These are phyloP conservation scores for Diddensiella transvaalensis DNA, from an alignment of 805 yeast species.

Conservation along the genomic window DNA sequence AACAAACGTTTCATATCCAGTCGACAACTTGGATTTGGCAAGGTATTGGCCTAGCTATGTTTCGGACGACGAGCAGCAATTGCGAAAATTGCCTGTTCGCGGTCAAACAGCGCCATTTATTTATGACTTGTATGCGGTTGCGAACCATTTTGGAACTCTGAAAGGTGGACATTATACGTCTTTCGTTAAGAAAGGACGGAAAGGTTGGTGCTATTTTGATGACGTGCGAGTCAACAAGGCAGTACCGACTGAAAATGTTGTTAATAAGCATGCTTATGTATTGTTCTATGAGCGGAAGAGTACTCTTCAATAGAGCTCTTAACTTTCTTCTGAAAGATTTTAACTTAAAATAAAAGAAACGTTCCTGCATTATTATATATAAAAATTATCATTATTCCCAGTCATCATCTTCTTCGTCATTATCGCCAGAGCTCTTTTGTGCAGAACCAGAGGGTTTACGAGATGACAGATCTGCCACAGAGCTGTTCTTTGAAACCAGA, in stretches of 20 bases:
- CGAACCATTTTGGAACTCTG: constrained; percentile 77
- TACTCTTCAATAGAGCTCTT: not conserved
- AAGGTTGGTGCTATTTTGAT: constrained; percentile 81
- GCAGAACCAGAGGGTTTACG: constrained; percentile 2
- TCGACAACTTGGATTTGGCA: constrained; percentile 55
- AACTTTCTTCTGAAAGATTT: not conserved
- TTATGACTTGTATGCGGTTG: constrained; percentile 75
- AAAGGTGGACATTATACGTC: constrained; percentile 89
- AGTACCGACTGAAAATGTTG: constrained; percentile 49
- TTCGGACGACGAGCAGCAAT: constrained; percentile 40
- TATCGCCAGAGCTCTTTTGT: constrained; percentile 23
- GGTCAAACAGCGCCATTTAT: constrained; percentile 79
- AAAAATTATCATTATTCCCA: constrained; percentile 45
- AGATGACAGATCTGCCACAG: constrained; percentile 35
- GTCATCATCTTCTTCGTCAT: constrained; percentile 51
- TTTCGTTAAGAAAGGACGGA: constrained; percentile 59
- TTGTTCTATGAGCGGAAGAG: constrained; percentile 60
- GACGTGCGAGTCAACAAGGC: constrained; percentile 64
- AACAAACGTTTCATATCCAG: constrained; percentile 65
- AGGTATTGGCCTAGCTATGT: constrained; percentile 64
- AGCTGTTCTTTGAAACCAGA: constrained; percentile 37
- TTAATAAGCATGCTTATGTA: constrained; percentile 77
- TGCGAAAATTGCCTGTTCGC: constrained; percentile 53
- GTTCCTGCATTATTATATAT: not conserved
- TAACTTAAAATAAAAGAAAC: constrained; percentile 2